Evolutionary conservation across 2,329 filamentous ascomycete genomes (phyloP).

Genomic region (Aspergillus sp.): DNA sequence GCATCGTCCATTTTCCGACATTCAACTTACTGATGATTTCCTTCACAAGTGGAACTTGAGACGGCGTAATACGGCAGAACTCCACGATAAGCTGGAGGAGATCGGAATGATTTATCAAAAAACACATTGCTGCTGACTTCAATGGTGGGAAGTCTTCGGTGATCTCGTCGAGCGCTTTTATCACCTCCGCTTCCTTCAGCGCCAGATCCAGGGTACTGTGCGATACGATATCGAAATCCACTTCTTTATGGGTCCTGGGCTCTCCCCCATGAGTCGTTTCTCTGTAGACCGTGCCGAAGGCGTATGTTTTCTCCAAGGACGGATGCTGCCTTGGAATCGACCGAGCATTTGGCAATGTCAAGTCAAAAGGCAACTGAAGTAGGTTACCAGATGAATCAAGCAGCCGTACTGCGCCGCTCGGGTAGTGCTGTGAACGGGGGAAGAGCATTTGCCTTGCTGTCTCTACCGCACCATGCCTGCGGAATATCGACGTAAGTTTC

Average conservation of each 20-base stretch:
- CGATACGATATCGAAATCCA: conserved; percentile 94
- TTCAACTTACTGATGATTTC: conserved; percentile 82
- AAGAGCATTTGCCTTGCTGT: conserved; percentile 65
- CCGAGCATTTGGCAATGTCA: conserved; percentile 81
- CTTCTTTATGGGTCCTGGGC: conserved; percentile 73
- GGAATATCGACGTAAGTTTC: conserved; percentile 67
- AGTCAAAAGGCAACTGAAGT: conserved; percentile 85
- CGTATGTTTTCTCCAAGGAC: conserved; percentile 65
- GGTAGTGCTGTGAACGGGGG: conserved; percentile 71
- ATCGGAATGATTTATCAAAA: conserved; percentile 81
- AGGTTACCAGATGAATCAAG: conserved; percentile 78
- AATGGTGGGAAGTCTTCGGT: conserved; percentile 70
- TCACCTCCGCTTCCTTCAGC: conserved; percentile 82
- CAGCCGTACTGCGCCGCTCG: conserved; percentile 63
- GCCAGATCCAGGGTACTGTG: conserved; percentile 70
- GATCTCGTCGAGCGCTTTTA: conserved; percentile 92
- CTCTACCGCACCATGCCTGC: conserved; percentile 81
- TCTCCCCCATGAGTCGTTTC: conserved; percentile 70
- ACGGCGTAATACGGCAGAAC: conserved; percentile 66
- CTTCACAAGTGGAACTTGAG: conserved; percentile 62
- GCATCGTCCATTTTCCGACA: conserved; percentile 69
- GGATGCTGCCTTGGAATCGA: conserved; percentile 60
- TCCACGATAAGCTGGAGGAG: conserved; percentile 83
- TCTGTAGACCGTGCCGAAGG: conserved; percentile 80
- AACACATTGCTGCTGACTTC: conserved; percentile 65